Percentiles rank a stretch among this genome's conserved stretches.
These are phyloP conservation scores for Neonectria sp. DNA, from an alignment of 2,329 filamentous ascomycete genomes.

Conservation along the genomic window DNA sequence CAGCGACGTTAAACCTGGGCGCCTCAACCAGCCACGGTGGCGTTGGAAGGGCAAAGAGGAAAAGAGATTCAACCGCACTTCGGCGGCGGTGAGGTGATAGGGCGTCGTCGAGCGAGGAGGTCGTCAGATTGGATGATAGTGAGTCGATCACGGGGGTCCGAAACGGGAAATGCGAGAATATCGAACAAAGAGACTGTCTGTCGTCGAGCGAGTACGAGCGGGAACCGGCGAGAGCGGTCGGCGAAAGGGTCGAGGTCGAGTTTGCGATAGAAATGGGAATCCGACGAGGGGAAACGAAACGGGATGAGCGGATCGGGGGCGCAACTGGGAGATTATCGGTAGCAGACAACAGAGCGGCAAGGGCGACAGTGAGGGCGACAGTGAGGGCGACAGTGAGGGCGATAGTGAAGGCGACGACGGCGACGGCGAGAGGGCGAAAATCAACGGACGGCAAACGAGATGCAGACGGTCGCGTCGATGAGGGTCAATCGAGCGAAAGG, in stretches of 20 bases:
- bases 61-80: constrained; percentile 19
- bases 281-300: constrained; percentile 10
- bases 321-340: constrained; percentile 35
- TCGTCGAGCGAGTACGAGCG: constrained; percentile 25
- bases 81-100: constrained; percentile 21
- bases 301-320: constrained; percentile 21
- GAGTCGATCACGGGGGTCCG: constrained; percentile 17
- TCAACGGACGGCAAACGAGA: neutral
- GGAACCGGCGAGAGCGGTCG: constrained; percentile 9
- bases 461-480: neutral
- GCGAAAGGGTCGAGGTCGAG: constrained; percentile 27
- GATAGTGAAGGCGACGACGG: too few species aligned
- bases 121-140: constrained; percentile 20
- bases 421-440: neutral
- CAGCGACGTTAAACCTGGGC: constrained; percentile 31
- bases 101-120: constrained; percentile 12
- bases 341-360: constrained; percentile 26
- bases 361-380: constrained; percentile 4
- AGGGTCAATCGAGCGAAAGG: constrained; percentile 37
- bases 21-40: constrained; percentile 33
- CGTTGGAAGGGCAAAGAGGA: constrained; percentile 23
- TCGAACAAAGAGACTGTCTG: constrained; percentile 11
- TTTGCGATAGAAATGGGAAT: constrained; percentile 23
- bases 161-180: constrained; percentile 21
- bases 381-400: neutral